These are phyloP conservation scores for Leccinum uliginosum DNA, from an alignment of 768 basidiomycete species.

Conservation along the genomic window DNA sequence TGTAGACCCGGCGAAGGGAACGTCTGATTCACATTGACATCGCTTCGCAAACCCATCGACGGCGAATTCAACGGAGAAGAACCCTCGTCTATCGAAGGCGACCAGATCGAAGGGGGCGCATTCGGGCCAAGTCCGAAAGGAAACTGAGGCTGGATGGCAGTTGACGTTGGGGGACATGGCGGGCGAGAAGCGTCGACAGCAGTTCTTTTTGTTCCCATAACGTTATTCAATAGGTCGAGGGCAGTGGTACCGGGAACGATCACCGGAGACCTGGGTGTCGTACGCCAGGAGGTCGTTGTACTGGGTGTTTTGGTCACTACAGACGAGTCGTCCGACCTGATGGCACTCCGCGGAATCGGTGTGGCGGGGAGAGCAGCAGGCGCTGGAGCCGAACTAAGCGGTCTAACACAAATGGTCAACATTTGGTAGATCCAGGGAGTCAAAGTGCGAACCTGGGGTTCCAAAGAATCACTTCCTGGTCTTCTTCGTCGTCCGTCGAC, in stretches of 20 bases:
- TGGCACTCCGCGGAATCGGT: conserved; percentile 6
- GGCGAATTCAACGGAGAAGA: conserved; percentile 11
- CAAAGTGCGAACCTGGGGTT: conserved; percentile 50
- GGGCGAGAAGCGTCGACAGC: conserved; percentile 14
- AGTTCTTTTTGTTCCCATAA: conserved; percentile 21
- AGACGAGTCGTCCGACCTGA: conserved; percentile 5
- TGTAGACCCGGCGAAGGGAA: conserved; percentile 12
- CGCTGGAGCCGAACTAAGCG: conserved; percentile 14
- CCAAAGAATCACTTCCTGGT: conserved; percentile 72
- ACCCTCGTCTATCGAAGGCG: conserved; percentile 50
- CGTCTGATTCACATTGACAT: conserved; percentile 8
- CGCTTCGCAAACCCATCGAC: conserved; percentile 11
- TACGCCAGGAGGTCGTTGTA: conserved; percentile 17
- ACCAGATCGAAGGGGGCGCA: conserved; percentile 63
- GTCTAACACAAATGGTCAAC: conserved; percentile 12
- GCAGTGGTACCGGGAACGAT: conserved; percentile 49
- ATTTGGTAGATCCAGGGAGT: background rate
- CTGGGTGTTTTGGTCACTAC: background rate
- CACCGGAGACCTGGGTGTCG: conserved; percentile 23
- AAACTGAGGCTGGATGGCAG: conserved; percentile 38
- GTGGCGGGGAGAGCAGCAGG: conserved; percentile 18
- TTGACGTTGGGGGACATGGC: conserved; percentile 17
- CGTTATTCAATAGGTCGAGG: conserved; percentile 57
- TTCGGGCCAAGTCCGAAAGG: conserved; percentile 51
- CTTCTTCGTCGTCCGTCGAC: conserved; percentile 41